phyloP scores from a whole-genome alignment of 2,329 filamentous ascomycete genomes.

The Hirsutella rhossiliensis region DNA sequence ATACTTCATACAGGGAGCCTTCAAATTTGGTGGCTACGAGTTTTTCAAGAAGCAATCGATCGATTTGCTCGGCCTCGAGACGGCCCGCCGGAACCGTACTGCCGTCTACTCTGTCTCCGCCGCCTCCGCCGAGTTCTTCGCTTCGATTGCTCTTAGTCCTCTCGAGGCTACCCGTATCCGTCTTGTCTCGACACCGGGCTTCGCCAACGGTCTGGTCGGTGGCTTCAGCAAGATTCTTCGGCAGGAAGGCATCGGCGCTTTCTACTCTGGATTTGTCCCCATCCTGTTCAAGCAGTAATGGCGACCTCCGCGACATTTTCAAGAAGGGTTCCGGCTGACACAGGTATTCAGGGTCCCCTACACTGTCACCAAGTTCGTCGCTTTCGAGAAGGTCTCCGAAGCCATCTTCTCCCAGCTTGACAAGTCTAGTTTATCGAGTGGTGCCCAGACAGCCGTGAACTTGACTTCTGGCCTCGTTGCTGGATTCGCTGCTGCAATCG shows the following conservation, averaged over 20 bases:
- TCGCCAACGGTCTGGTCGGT: constrained; percentile 65
- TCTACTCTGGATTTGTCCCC: constrained; percentile 86
- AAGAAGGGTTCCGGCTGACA: too few relatives aligned
- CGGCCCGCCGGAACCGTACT: constrained; percentile 66
- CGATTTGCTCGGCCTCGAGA: constrained; percentile 66
- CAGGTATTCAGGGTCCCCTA: constrained; percentile 57
- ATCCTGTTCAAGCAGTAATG: constrained; percentile 52
- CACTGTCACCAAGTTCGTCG: constrained; percentile 93
- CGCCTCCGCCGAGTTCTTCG: constrained; percentile 55
- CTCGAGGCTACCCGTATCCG: constrained; percentile 90
- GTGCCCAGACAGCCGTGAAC: constrained; percentile 69
- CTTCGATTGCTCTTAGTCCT: constrained; percentile 76
- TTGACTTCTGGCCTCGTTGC: constrained; percentile 42
- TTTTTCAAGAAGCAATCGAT: constrained; percentile 92
- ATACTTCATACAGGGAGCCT: constrained; percentile 88
- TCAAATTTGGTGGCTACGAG: constrained; percentile 93
- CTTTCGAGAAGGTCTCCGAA: constrained; percentile 82
- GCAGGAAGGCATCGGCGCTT: constrained; percentile 71
- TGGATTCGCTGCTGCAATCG: constrained; percentile 73
- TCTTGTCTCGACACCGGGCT: constrained; percentile 79
- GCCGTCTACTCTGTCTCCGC: constrained; percentile 67
- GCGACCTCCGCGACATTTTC: not conserved
- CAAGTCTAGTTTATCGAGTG: constrained; percentile 57
- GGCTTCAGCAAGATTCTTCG: constrained; percentile 76
- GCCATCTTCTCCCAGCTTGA: constrained; percentile 54